phyloP scores from a whole-genome alignment of 495 filamentous ascomycete species.

The Podospora sp. region DNA sequence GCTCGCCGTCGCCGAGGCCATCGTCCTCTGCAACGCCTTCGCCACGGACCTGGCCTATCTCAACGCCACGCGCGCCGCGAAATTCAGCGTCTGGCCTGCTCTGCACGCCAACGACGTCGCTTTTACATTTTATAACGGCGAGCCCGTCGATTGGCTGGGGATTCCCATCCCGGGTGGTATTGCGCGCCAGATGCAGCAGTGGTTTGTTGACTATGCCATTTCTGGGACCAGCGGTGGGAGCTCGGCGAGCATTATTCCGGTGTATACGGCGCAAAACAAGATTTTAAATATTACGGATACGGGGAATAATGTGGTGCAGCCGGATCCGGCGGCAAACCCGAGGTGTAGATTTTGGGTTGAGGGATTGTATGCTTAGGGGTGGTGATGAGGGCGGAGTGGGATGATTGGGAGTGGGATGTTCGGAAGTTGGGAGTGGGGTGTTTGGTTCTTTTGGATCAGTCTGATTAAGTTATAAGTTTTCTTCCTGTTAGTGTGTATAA shows the following conservation, averaged over 20 bases:
- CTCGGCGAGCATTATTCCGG: neutral
- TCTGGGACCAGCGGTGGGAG: neutral
- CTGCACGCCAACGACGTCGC: constrained; percentile 16
- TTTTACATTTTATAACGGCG: constrained; percentile 20
- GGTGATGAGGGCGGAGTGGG: no score
- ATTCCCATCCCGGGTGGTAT: neutral
- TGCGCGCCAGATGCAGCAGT: neutral
- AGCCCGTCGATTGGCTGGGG: constrained; percentile 2
- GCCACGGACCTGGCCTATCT: constrained; percentile 6
- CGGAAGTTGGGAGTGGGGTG: no score
- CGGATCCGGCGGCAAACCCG: constrained; percentile 8
- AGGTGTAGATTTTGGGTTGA: constrained; percentile 19
- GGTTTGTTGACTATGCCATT: constrained; percentile 7
- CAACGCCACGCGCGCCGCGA: constrained; percentile 16
- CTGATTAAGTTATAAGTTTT: no score
- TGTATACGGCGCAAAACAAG: neutral
- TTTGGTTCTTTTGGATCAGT: no score
- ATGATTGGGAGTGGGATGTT: no score
- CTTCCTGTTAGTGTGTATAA: no score
- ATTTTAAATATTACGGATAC: constrained; percentile 5
- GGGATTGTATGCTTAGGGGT: constrained; percentile 8
- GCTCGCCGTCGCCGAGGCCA: constrained; percentile 17
- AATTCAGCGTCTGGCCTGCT: constrained; percentile 15
- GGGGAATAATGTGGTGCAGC: neutral
- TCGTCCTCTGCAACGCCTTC: constrained; percentile 17